phyloP scores from a whole-genome alignment of 495 filamentous ascomycete species.

The Hamigera avellanea region DNA sequence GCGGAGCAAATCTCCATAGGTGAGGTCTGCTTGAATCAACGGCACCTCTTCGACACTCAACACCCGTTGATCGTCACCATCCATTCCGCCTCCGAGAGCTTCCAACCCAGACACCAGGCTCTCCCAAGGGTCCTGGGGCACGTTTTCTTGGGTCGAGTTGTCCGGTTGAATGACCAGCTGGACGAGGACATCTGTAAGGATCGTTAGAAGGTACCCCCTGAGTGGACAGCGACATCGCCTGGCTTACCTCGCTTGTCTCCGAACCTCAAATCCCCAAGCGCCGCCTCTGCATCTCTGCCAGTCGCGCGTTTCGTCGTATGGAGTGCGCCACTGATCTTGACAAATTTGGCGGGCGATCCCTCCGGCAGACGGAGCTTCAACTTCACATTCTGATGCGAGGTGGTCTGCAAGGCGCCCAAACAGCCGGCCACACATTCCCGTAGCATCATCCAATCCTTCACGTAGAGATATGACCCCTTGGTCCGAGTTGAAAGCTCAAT shows the following conservation, averaged over 20 bases:
- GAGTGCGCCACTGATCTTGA: conserved; percentile 94
- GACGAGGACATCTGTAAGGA: conserved; percentile 65
- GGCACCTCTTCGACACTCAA: conserved; percentile 91
- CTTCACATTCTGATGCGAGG: conserved; percentile 98
- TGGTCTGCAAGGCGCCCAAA: conserved; percentile 83
- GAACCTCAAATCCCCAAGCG: conserved; percentile 85
- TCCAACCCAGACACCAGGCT: conserved; percentile 92
- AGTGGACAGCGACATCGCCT: too few relatives aligned
- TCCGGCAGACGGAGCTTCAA: conserved; percentile 90
- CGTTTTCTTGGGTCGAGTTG: conserved; percentile 69
- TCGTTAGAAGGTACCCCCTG: background rate
- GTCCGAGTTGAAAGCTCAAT: conserved; percentile 93
- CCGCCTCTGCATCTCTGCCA: conserved; percentile 87
- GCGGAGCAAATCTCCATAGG: conserved; percentile 86
- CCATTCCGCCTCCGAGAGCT: conserved; percentile 81
- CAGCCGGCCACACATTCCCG: conserved; percentile 95
- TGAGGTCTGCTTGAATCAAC: conserved; percentile 88
- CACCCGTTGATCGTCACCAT: conserved; percentile 75
- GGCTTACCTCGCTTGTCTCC: conserved; percentile 74
- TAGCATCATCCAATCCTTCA: conserved; percentile 99
- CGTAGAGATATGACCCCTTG: conserved; percentile 94
- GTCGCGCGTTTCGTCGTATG: conserved; percentile 98
- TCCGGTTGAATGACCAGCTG: conserved; percentile 91
- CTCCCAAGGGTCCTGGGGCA: conserved; percentile 94
- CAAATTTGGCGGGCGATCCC: conserved; percentile 93